A percentile compares a stretch with the other conserved stretches of the same genome.
phyloP scores from a whole-genome alignment of 2,329 filamentous ascomycete species.

The Knufia fluminis region DNA sequence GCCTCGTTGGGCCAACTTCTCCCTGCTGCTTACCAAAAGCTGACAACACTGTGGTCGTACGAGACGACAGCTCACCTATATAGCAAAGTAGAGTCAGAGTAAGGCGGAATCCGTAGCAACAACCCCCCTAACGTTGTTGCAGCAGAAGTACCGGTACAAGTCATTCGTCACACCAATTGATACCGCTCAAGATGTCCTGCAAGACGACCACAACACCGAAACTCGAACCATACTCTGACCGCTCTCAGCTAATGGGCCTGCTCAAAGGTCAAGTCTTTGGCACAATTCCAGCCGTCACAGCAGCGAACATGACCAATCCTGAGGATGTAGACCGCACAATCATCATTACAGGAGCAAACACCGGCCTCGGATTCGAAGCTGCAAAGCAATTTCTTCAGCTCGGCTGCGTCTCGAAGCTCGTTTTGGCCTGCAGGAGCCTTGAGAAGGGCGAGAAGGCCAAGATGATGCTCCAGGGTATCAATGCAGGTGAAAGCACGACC shows the following conservation, averaged over 20 bases:
- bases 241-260: neutral
- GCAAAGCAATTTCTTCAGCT: conserved; percentile 33
- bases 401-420: conserved; percentile 26
- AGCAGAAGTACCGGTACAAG: too few relatives aligned
- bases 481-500: conserved; percentile 26
- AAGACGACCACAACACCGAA: neutral
- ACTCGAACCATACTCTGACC: neutral
- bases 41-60: too few relatives aligned
- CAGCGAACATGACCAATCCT: neutral
- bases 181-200: too few relatives aligned
- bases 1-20: too few relatives aligned
- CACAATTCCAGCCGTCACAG: neutral
- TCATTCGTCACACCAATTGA: too few relatives aligned
- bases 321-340: conserved; percentile 26
- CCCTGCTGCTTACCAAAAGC: too few relatives aligned
- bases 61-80: too few relatives aligned
- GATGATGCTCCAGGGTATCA: conserved; percentile 1
- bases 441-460: conserved; percentile 32
- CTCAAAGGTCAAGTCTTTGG: neutral
- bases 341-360: conserved; percentile 38
- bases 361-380: conserved; percentile 37
- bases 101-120: too few relatives aligned
- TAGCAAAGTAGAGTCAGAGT: too few relatives aligned
- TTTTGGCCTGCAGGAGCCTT: conserved; percentile 26
- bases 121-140: too few relatives aligned